Evolutionary conservation across 345 rosid genomes (phyloP), one percentile per base, ranked within the genome.

Genomic region (Jatropha curcas): DNA sequence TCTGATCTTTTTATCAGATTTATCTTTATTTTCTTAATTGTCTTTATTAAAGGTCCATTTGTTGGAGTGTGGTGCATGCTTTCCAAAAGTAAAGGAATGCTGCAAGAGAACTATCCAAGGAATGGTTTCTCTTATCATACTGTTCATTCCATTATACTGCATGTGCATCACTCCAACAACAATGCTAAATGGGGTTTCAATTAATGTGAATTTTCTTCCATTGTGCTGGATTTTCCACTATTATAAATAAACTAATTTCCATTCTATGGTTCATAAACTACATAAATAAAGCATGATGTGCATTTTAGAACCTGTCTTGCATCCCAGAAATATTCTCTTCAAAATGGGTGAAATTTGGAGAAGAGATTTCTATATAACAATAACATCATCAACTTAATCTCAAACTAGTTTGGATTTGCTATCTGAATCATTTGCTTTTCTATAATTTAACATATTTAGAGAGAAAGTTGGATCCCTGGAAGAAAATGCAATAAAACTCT

Each of bases 41-140:
- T 46, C 43, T 70, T 24, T 12, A 37, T 74, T 68, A 28, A 46
- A 16, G 24, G 25, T 28, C 20, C 35, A 43, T 65, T 65, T 65
- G 68, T 24, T 41, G 14, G 27, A 39, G 27, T 37, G 30, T 20
- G 48, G 11, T 48, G 17, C 58, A 67, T 46, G 5, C 30, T 41
- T 9, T 31, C 59, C 27, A 0, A 43, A 0, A 71, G 22, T 12
- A 35, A 9, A 13, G 27, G 1, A 37, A 5, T 20, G 35, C n/a
- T 35, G 16, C 34, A 34, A 10, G 33, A 41, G 52, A 43, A 34
- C n/a, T 64, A 43, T 64, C 30, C 34, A 13, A 13, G 41, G 24
- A 20, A n/a, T 43, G 50, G 34, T 22, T 41, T 62, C 16, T 37
- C 3, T 62, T 62, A 9, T 24, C 0, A 17, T 57, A 27, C 25